A percentile compares a stretch with the other conserved stretches of the same genome.
These are phyloP conservation scores for Cyberlindnera petersonii DNA, from an alignment of 805 yeast genomes.

Conservation along the genomic window DNA sequence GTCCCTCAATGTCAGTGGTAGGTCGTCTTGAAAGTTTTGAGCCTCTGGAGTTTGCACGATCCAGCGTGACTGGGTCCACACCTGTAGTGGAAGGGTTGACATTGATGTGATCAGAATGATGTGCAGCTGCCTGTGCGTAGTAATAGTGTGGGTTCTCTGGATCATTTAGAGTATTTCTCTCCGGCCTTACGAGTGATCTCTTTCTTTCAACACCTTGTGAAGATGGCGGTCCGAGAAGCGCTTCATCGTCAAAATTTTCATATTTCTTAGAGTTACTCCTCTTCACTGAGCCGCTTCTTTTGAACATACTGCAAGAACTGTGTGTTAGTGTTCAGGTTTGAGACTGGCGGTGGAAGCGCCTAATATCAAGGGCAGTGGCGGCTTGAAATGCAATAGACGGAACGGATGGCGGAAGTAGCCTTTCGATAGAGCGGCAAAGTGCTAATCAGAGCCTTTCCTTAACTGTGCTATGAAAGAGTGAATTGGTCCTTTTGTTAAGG, in stretches of 20 bases:
- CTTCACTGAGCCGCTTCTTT: constrained; percentile 25
- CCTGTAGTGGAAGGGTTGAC: constrained; percentile 73
- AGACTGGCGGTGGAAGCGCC: too few species aligned
- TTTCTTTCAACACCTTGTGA: constrained; percentile 36
- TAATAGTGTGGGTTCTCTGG: constrained; percentile 74
- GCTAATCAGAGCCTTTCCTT: too few species aligned
- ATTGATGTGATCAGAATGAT: constrained; percentile 55
- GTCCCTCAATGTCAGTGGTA: constrained; percentile 7
- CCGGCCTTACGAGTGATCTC: constrained; percentile 79
- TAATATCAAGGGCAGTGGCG: background rate
- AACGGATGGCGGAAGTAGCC: background rate
- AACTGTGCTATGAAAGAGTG: background rate
- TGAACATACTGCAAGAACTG: constrained; percentile 20
- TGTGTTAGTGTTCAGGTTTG: too few species aligned
- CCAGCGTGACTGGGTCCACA: constrained; percentile 47
- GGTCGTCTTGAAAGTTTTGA: constrained; percentile 7
- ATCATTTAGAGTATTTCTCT: constrained; percentile 61
- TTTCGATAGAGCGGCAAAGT: too few species aligned
- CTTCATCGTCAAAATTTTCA: constrained; percentile 31
- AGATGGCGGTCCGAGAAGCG: constrained; percentile 26
- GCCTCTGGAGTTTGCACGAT: constrained; percentile 15
- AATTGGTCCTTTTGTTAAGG: background rate
- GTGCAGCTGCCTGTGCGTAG: constrained; percentile 69
- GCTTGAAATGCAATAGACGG: background rate
- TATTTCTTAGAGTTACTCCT: constrained; percentile 21